These are phyloP conservation scores for Rhizopus sp. DNA, from an alignment of 371 early-diverging fungal genomes.

Conservation along the genomic window DNA sequence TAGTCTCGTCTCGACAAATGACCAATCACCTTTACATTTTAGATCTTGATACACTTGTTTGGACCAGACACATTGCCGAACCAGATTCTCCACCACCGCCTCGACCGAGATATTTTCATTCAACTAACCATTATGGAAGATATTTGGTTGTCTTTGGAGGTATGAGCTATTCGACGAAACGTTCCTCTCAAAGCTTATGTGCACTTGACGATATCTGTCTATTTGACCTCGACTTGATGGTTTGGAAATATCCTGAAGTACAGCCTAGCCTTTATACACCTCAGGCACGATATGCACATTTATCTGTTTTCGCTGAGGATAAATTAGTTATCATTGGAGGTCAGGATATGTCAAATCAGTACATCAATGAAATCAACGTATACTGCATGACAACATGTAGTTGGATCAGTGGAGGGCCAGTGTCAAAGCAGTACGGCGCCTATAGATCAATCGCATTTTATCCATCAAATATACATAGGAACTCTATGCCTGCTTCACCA, in stretches of 20 bases:
- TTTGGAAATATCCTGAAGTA: constrained; percentile 58
- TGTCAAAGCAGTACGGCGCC: constrained; percentile 71
- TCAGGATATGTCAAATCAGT: constrained; percentile 70
- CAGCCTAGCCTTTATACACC: constrained; percentile 51
- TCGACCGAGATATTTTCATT: constrained; percentile 75
- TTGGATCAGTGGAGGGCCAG: constrained; percentile 63
- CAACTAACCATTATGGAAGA: constrained; percentile 62
- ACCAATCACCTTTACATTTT: constrained; percentile 70
- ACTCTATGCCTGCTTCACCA: constrained; percentile 11
- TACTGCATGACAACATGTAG: constrained; percentile 58
- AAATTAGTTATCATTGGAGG: constrained; percentile 73
- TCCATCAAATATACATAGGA: constrained; percentile 11
- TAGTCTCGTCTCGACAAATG: constrained; percentile 66
- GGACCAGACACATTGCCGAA: constrained; percentile 44
- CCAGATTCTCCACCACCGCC: constrained; percentile 45
- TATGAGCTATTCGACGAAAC: constrained; percentile 48
- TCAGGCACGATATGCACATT: constrained; percentile 72
- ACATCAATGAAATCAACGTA: constrained; percentile 73
- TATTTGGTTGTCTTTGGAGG: constrained; percentile 68
- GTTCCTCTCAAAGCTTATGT: constrained; percentile 34
- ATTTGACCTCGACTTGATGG: constrained; percentile 56
- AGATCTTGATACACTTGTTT: constrained; percentile 58
- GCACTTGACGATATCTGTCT: constrained; percentile 70
- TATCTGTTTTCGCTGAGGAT: constrained; percentile 58
- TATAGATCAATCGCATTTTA: constrained; percentile 75